A percentile compares a stretch with the other conserved stretches of the same genome.
Evolutionary conservation across 441 rosid species (phyloP).

Genomic region (Aleurites moluccanus): DNA sequence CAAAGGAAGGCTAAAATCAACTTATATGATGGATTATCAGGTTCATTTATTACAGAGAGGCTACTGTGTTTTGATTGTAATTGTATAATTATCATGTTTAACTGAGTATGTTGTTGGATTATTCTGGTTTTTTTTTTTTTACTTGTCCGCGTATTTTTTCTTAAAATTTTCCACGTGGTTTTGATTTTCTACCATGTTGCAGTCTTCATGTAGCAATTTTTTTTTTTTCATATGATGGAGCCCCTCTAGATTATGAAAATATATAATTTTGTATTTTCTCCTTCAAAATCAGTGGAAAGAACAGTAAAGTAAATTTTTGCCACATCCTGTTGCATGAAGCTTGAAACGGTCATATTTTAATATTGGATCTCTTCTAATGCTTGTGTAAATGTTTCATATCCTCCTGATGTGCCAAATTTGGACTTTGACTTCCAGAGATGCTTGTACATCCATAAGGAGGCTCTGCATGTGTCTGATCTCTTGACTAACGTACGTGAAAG

Average conservation of each 20-base stretch:
- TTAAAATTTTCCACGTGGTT: neutral
- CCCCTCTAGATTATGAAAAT: neutral
- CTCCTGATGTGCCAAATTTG: neutral
- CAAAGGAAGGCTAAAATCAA: neutral
- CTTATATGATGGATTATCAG: neutral
- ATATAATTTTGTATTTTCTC: neutral
- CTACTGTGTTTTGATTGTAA: neutral
- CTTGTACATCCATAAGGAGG: neutral
- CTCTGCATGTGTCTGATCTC: neutral
- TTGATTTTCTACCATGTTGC: neutral
- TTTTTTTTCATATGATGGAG: neutral
- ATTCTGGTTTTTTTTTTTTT: neutral
- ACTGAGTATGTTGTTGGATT: neutral
- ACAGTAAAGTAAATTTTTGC: neutral
- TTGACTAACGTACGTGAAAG: neutral
- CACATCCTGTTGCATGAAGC: neutral
- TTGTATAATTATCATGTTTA: neutral
- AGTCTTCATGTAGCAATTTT: neutral
- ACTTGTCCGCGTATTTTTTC: too few species aligned
- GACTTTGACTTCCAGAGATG: neutral
- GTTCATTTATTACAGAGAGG: neutral
- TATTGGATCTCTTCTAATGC: neutral
- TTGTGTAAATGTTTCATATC: neutral
- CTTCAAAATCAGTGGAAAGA: neutral
- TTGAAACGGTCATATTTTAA: neutral